Base-by-base conservation (phyloP, 805 yeast species). In the Wickerhamiella bombiphila region DNA sequence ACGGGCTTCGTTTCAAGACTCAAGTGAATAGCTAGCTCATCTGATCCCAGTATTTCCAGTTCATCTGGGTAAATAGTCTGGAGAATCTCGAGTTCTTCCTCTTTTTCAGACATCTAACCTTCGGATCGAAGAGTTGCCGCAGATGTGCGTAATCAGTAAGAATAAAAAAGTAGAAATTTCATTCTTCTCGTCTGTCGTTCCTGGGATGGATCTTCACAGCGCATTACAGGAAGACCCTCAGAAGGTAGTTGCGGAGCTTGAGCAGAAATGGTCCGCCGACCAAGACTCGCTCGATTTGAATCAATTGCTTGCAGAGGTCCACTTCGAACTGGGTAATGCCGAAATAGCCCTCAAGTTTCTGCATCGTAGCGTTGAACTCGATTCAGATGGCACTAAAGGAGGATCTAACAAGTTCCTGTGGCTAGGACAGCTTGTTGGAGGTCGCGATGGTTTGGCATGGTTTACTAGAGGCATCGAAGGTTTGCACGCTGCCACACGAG, bases 1-100 rank as follows among this genome's bases (percentile, higher is more conserved):
- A 60, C 62, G 6, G 82, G 66, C 4, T 68, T 65, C 2, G 88
- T 74, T 47, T 88, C 96, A 33, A 86, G 63, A 16, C 54, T 50
- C n/a, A 83, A 48, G 35, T 62, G 62, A 25, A 88, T 68, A 31
- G 71, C 64, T 54, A 72, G 80, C 26, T 65, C 65, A 5, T 63
- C 57, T 16, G 68, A 69, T 1, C 69, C 53, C 25, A 65, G 49
- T 18, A 54, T 50, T n/a, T 54, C 59, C 22, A 82, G 59, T 56
- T 88, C 98, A 53, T 88, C 96, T 4, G 97, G 98, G 55, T 91
- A 88, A 39, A 88, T 88, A 14, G 93, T 76, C 54, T 81, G 76
- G 41, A 88, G 68, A 37, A 91, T 85, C 57, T 86, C 96, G 33
- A 91, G 56, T 57, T 88, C 98, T 59, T 88, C 94, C 21, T 53